Conservation (phyloP, 2,329 filamentous ascomycete species). For the Fusarium anthophilum region DNA sequence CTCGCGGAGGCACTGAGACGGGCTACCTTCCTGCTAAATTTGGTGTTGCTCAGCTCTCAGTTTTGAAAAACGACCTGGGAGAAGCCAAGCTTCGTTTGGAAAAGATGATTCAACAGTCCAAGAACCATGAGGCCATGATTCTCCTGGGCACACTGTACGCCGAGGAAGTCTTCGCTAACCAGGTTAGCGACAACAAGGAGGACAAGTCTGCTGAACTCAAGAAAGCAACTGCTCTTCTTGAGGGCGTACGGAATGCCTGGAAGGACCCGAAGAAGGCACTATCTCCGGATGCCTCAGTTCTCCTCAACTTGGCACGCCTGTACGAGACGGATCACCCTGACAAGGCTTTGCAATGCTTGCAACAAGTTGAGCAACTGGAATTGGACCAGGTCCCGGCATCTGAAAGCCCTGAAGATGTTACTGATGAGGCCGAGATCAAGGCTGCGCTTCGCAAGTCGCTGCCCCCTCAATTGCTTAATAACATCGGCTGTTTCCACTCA, state of each 20-base stretch:
- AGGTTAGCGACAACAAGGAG: slow-evolving; percentile 77
- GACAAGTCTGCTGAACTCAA: slow-evolving; percentile 87
- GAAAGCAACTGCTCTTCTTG: slow-evolving; percentile 86
- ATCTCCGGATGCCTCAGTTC: slow-evolving; percentile 82
- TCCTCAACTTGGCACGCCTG: slow-evolving; percentile 89
- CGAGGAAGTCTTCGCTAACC: slow-evolving; percentile 88
- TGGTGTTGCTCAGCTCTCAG: slow-evolving; percentile 88
- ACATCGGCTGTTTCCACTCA: slow-evolving; percentile 96
- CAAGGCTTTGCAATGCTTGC: slow-evolving; percentile 89
- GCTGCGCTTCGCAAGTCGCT: slow-evolving; percentile 77
- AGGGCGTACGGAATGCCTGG: slow-evolving; percentile 87
- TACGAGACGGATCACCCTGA: slow-evolving; percentile 89
- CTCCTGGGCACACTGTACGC: slow-evolving; percentile 91
- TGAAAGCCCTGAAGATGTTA: slow-evolving; percentile 66
- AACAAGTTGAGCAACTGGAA: slow-evolving; percentile 92
- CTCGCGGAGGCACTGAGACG: slow-evolving; percentile 87
- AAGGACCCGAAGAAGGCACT: slow-evolving; percentile 90
- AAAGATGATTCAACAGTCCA: slow-evolving; percentile 89
- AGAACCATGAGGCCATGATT: slow-evolving; percentile 88
- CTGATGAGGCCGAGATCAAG: slow-evolving; percentile 68
- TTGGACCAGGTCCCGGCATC: slow-evolving; percentile 78
- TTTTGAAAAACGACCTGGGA: slow-evolving; percentile 83
- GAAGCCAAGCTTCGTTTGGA: slow-evolving; percentile 94
- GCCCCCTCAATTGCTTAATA: slow-evolving; percentile 92
- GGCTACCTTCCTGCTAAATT: slow-evolving; percentile 96